These are phyloP conservation scores for Neurospora intermedia DNA, from an alignment of 495 filamentous ascomycete genomes.

Conservation along the genomic window DNA sequence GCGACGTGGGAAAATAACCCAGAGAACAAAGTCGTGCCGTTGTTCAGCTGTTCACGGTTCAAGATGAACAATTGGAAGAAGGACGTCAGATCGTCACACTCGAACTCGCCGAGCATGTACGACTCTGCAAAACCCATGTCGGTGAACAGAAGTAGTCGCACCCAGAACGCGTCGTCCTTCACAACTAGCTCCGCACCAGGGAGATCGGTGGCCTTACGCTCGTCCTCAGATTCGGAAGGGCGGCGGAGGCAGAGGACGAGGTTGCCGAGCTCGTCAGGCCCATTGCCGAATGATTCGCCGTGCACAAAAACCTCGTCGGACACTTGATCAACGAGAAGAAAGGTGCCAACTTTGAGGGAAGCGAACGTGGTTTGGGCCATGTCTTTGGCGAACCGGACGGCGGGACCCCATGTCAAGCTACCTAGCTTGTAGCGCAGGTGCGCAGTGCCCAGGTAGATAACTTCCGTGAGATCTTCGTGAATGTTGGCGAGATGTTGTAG, in stretches of 20 bases:
- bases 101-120: slow-evolving; percentile 59
- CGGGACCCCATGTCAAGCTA: slow-evolving; percentile 28
- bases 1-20: slow-evolving; percentile 39
- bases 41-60: slow-evolving; percentile 43
- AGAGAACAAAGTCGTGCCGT: slow-evolving; percentile 50
- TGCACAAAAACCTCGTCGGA: slow-evolving; percentile 17
- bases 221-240: not conserved
- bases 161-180: slow-evolving; percentile 53
- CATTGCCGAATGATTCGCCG: slow-evolving; percentile 16
- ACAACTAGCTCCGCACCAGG: slow-evolving; percentile 40
- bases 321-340: slow-evolving; percentile 32
- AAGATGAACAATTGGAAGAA: slow-evolving; percentile 63
- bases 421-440: slow-evolving; percentile 25
- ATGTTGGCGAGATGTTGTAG: not conserved
- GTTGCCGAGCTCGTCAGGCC: slow-evolving; percentile 6
- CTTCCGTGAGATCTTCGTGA: not conserved
- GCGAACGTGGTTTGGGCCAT: slow-evolving; percentile 31
- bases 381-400: slow-evolving; percentile 26
- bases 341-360: slow-evolving; percentile 29
- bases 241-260: slow-evolving; percentile 3
- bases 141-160: slow-evolving; percentile 50
- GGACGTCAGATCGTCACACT: slow-evolving; percentile 47
- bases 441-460: slow-evolving; percentile 16
- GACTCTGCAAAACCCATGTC: slow-evolving; percentile 69
- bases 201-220: slow-evolving; percentile 12